These are phyloP conservation scores for Symbiodinium pilosum DNA, from an alignment of 73 alveolate species.

Conservation along the genomic window DNA sequence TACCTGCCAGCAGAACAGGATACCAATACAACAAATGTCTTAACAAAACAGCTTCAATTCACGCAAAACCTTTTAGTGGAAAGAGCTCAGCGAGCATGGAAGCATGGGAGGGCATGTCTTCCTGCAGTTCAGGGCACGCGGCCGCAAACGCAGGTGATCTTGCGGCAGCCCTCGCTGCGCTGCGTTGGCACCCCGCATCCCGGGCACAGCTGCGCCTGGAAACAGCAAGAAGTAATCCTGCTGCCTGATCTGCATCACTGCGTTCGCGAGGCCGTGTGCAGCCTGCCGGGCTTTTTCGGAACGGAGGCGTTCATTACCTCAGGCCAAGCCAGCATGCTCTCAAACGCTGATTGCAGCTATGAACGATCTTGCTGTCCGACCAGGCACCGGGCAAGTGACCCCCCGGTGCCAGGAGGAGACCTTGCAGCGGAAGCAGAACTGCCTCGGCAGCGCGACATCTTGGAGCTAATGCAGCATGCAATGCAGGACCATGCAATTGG, in stretches of 20 bases:
- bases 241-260: not conserved
- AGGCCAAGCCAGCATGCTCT: not conserved
- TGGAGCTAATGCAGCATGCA: too few relatives aligned
- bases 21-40: too few relatives aligned
- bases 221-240: not conserved
- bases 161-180: constrained; percentile 94
- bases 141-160: constrained; percentile 85
- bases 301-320: constrained; percentile 74
- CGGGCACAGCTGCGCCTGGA: constrained; percentile 92
- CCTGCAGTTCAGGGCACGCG: constrained; percentile 7
- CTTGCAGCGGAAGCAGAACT: constrained; percentile 91
- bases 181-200: constrained; percentile 95
- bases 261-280: too few relatives aligned
- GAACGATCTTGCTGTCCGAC: too few relatives aligned
- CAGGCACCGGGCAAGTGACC: constrained; percentile 34
- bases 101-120: too few relatives aligned
- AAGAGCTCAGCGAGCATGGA: not conserved
- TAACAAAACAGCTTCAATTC: not conserved
- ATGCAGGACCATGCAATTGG: not conserved
- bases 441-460: constrained; percentile 50
- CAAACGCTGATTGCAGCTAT: too few relatives aligned
- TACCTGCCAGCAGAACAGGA: constrained; percentile 28
- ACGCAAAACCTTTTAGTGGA: too few relatives aligned
- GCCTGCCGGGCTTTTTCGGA: constrained; percentile 83
- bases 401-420: constrained; percentile 91